phyloP scores from a whole-genome alignment of 345 rosid species.

The Corchorus olitorius region DNA sequence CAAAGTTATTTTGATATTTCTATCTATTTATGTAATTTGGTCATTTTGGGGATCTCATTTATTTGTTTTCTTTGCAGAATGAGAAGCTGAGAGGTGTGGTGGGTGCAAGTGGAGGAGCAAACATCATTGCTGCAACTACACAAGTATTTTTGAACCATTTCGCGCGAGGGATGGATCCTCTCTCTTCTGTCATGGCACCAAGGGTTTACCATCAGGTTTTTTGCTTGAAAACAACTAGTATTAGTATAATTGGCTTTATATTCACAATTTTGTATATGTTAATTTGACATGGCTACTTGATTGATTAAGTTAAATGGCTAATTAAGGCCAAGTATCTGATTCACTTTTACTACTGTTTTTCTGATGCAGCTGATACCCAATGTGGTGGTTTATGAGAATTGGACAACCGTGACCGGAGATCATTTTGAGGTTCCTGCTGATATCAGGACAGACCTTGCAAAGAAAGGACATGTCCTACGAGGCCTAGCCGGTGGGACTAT shows the following conservation, averaged over 20 bases:
- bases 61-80: conserved; percentile 31
- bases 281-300: not conserved
- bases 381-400: conserved; percentile 46
- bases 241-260: too few relatives aligned
- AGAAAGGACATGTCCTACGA: conserved; percentile 53
- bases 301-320: not conserved
- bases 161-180: conserved; percentile 51
- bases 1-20: too few relatives aligned
- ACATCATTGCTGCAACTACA: conserved; percentile 53
- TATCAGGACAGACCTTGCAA: conserved; percentile 38
- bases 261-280: too few relatives aligned
- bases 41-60: not conserved
- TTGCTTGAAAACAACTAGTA: not conserved
- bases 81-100: conserved; percentile 51
- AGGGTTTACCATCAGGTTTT: conserved; percentile 68
- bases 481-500: conserved; percentile 44
- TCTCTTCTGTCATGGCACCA: conserved; percentile 58
- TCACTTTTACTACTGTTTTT: not conserved
- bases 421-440: conserved; percentile 52
- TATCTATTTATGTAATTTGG: too few relatives aligned
- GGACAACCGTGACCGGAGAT: conserved; percentile 48
- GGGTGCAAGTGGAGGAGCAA: conserved; percentile 70
- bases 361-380: conserved; percentile 54
- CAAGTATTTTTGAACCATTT: conserved; percentile 62
- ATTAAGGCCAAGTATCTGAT: not conserved